Percentiles rank a stretch among this genome's conserved stretches.
phyloP scores from a whole-genome alignment of 2,329 filamentous ascomycete genomes.

The Xylaria arbuscula region DNA sequence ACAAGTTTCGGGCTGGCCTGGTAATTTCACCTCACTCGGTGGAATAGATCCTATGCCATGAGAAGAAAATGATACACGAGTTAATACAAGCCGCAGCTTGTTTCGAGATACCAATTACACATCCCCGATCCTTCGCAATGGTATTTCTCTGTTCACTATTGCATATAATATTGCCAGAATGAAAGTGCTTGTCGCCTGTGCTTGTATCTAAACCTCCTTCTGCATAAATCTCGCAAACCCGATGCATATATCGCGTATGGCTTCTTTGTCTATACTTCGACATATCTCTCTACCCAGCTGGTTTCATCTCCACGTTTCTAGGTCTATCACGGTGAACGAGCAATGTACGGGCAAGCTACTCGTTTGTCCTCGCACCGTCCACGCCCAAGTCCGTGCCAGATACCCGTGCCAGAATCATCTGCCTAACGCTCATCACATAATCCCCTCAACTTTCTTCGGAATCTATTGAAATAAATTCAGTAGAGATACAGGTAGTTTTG shows the following conservation, averaged over 20 bases:
- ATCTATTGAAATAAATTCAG: no score
- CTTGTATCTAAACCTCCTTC: neutral
- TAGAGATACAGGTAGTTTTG: no score
- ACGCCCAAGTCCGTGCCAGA: no score
- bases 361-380: no score
- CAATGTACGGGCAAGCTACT: no score
- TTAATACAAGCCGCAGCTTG: constrained; percentile 36
- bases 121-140: constrained; percentile 25
- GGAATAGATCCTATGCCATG: constrained; percentile 28
- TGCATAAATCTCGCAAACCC: neutral
- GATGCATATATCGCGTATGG: neutral
- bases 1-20: constrained; percentile 25
- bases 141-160: constrained; percentile 7
- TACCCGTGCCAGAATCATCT: no score
- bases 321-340: no score
- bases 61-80: constrained; percentile 34
- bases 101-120: constrained; percentile 25
- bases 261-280: neutral
- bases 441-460: no score
- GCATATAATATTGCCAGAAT: neutral
- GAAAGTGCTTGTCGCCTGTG: neutral
- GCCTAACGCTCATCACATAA: no score
- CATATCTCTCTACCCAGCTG: neutral
- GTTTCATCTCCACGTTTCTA: neutral
- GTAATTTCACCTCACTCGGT: constrained; percentile 31